Evolutionary conservation across 257 asterid species (phyloP).

Genomic region (Nicotiana undulata): DNA sequence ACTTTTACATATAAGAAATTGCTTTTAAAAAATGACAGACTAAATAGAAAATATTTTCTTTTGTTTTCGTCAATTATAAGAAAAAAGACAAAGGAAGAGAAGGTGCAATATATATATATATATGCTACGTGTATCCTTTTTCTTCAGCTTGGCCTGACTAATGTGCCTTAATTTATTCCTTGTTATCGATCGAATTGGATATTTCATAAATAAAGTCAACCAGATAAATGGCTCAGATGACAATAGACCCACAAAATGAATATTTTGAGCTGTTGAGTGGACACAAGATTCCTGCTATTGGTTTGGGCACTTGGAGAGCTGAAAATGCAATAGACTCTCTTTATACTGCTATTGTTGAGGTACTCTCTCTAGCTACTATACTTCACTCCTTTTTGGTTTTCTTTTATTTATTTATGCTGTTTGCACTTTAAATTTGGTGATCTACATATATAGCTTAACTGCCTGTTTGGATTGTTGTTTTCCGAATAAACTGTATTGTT

Average conservation of each 20-base stretch:
- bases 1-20: no score
- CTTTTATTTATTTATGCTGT: background rate
- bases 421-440: no score
- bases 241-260: constrained; percentile 24
- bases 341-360: constrained; percentile 44
- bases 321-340: constrained; percentile 34
- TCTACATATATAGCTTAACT: no score
- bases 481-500: background rate
- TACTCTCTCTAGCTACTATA: background rate
- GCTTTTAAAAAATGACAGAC: no score
- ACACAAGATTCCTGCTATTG: constrained; percentile 46
- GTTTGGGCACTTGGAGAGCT: constrained; percentile 67
- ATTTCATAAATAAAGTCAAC: background rate
- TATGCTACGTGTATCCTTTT: no score
- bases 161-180: background rate
- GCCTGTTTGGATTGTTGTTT: background rate
- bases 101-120: no score
- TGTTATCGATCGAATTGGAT: background rate
- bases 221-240: constrained; percentile 48
- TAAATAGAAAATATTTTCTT: no score
- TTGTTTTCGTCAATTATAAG: no score
- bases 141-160: no score
- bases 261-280: constrained; percentile 40
- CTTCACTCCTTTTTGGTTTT: background rate
- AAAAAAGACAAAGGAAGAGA: background rate